These are phyloP conservation scores for Rhododendron ferrugineum DNA, from an alignment of 148 eudicot species.

Conservation along the genomic window DNA sequence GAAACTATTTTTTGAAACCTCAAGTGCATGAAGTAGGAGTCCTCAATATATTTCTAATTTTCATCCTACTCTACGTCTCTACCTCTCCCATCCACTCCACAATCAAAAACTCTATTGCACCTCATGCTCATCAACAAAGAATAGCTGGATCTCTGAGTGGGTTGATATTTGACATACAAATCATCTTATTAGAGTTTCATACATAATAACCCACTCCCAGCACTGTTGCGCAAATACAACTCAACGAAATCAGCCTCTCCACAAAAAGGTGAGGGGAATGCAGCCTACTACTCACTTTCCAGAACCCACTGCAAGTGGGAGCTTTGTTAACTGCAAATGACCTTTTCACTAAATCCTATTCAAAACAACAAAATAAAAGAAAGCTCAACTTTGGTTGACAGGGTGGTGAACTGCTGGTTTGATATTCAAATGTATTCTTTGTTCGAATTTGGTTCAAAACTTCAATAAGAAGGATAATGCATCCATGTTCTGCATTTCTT, in stretches of 20 bases:
- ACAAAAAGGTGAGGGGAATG: neutral
- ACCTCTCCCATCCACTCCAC: neutral
- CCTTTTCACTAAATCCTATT: neutral
- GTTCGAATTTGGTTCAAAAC: neutral
- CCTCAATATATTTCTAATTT: neutral
- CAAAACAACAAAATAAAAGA: neutral
- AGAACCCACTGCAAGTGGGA: neutral
- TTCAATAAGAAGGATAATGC: neutral
- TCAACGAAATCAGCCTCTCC: too few relatives aligned
- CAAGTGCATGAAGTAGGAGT: neutral
- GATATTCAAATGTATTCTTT: neutral
- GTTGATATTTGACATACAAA: neutral
- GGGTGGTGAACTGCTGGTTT: neutral
- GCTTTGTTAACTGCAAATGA: neutral
- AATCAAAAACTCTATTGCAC: neutral
- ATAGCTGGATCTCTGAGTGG: neutral
- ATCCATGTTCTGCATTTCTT: neutral
- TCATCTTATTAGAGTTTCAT: neutral
- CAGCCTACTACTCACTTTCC: neutral
- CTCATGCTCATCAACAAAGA: neutral
- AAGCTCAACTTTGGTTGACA: neutral
- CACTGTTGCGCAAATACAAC: neutral
- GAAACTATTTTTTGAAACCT: neutral
- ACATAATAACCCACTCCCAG: neutral
- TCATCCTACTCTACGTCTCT: neutral